These are phyloP conservation scores for Grosmannia clavigera DNA, from an alignment of 2,329 filamentous ascomycete species.

Conservation along the genomic window DNA sequence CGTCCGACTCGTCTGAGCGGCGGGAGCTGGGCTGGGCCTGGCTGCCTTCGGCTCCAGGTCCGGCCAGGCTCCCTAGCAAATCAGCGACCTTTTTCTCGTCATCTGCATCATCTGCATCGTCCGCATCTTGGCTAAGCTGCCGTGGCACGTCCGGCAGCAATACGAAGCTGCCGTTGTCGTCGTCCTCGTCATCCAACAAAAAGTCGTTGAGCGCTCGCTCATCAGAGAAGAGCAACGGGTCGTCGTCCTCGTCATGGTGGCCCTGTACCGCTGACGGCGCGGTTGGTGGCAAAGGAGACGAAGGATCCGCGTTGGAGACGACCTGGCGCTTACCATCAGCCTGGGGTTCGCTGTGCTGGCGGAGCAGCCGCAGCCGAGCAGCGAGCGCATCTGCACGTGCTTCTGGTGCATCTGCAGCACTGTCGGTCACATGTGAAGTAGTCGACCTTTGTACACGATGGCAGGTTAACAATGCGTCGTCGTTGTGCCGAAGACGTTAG, in stretches of 20 bases:
- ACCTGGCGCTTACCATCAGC: not conserved
- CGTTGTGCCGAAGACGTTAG: not conserved
- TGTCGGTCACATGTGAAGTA: too few relatives aligned
- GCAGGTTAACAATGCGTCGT: not conserved
- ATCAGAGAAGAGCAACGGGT: constrained; percentile 32
- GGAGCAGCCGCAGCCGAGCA: constrained; percentile 37
- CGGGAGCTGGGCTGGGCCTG: too few relatives aligned
- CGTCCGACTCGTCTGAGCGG: constrained; percentile 13
- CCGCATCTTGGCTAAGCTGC: constrained; percentile 12
- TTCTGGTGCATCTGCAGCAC: constrained; percentile 14
- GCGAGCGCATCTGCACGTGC: constrained; percentile 39
- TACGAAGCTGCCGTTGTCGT: constrained; percentile 28
- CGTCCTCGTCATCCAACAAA: constrained; percentile 21
- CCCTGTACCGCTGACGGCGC: too few relatives aligned
- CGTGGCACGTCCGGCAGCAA: constrained; percentile 34
- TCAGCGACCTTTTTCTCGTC: constrained; percentile 20
- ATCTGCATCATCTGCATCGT: constrained; percentile 16
- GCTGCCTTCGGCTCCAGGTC: too few relatives aligned
- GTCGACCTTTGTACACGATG: too few relatives aligned
- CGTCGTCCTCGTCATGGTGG: constrained; percentile 22
- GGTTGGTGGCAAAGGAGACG: too few relatives aligned
- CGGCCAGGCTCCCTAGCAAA: constrained; percentile 20
- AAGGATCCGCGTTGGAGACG: too few relatives aligned
- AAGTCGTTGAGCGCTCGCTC: constrained; percentile 41
- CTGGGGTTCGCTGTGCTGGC: constrained; percentile 19